A percentile compares a stretch with the other conserved stretches of the same genome.
phyloP scores from a whole-genome alignment of 1,139 yeast genomes.

The Magnusiomyces fungicola region DNA sequence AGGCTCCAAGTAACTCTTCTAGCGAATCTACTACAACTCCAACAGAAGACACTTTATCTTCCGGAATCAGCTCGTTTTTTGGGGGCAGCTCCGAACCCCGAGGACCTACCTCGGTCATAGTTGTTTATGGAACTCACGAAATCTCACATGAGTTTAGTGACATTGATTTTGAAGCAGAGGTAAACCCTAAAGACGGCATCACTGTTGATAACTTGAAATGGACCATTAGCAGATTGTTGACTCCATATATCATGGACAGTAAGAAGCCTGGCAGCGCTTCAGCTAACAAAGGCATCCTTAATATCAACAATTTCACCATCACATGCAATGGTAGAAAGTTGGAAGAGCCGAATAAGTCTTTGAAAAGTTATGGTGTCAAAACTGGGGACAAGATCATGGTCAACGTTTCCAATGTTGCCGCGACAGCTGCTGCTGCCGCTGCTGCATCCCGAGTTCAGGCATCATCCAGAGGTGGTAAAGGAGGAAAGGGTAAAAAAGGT shows the following conservation, averaged over 20 bases:
- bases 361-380: slow-evolving; percentile 2
- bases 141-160: slow-evolving; percentile 12
- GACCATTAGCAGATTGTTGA: slow-evolving; percentile 9
- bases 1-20: not conserved
- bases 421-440: slow-evolving; percentile 6
- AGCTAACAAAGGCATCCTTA: slow-evolving; percentile 7
- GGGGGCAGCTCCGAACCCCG: not conserved
- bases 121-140: slow-evolving; percentile 9
- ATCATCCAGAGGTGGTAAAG: not conserved
- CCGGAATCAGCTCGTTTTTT: not conserved
- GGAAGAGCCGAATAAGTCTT: slow-evolving; percentile 20
- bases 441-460: not conserved
- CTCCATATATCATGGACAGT: slow-evolving; percentile 12
- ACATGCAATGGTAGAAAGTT: slow-evolving; percentile 30
- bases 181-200: slow-evolving; percentile 12
- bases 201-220: slow-evolving; percentile 14
- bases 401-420: not conserved
- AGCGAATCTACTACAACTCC: not conserved
- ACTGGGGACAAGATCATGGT: not conserved
- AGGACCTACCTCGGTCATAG: not conserved
- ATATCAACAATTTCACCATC: slow-evolving; percentile 26
- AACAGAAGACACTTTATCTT: not conserved
- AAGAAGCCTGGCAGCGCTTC: slow-evolving; percentile 4
- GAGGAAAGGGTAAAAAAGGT: not conserved
- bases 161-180: slow-evolving; percentile 14